Evolutionary conservation across 2,329 filamentous ascomycete genomes (phyloP).

Genomic region (Penicillium sp.): DNA sequence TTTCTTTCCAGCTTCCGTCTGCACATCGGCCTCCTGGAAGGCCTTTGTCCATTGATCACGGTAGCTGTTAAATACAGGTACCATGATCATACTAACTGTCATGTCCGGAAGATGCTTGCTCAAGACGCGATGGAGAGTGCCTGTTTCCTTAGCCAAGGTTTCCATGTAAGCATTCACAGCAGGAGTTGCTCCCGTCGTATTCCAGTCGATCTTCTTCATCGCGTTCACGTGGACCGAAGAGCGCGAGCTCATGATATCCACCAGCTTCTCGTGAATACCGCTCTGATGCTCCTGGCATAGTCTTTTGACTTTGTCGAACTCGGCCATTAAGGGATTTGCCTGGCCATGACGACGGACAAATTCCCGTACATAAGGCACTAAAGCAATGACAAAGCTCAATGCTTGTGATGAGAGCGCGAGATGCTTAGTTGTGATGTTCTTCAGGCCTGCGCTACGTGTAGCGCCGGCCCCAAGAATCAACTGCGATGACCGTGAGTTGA

Average conservation of each 20-base stretch:
- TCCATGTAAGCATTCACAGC: constrained; percentile 75
- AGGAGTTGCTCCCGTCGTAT: constrained; percentile 49
- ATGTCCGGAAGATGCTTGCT: constrained; percentile 76
- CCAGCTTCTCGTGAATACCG: constrained; percentile 86
- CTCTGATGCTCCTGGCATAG: constrained; percentile 85
- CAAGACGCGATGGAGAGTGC: constrained; percentile 77
- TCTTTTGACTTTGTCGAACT: constrained; percentile 84
- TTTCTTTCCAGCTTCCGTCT: constrained; percentile 65
- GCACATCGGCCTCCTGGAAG: constrained; percentile 63
- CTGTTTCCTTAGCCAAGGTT: constrained; percentile 80
- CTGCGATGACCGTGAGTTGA: constrained; percentile 95
- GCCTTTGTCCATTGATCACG: constrained; percentile 73
- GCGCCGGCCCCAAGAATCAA: constrained; percentile 93
- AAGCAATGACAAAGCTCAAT: constrained; percentile 77
- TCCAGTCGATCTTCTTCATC: constrained; percentile 75
- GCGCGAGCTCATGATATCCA: constrained; percentile 84
- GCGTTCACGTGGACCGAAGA: constrained; percentile 70
- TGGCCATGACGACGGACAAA: constrained; percentile 75
- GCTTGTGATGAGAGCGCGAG: constrained; percentile 88
- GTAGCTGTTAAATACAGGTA: constrained; percentile 78
- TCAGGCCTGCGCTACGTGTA: constrained; percentile 80
- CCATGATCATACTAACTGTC: constrained; percentile 79
- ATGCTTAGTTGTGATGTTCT: constrained; percentile 95
- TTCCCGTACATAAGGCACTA: constrained; percentile 88
- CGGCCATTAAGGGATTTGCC: constrained; percentile 63